Evolutionary conservation across 1,284 basidiomycete genomes (phyloP).

Genomic region (Sutorius eximius): DNA sequence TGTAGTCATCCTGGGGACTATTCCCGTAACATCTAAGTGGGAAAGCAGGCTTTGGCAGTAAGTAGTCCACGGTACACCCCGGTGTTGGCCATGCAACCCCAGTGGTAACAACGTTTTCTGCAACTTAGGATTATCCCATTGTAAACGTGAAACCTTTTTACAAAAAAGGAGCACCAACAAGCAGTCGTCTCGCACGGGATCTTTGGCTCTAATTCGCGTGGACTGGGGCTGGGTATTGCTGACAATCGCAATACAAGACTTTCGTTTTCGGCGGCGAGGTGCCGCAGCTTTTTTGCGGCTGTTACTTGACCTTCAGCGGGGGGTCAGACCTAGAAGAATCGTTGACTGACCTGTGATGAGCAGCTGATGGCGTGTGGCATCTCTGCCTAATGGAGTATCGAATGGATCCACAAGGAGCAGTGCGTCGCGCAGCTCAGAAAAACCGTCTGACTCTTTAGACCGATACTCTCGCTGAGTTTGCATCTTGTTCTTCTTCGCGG

Average conservation of each 20-base stretch:
- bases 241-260: conserved; percentile 18
- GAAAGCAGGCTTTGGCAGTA: conserved; percentile 4
- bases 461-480: conserved; percentile 35
- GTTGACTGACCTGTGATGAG: conserved; percentile 23
- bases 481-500: conserved; percentile 25
- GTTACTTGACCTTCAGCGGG: conserved; percentile 8
- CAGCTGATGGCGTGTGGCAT: conserved; percentile 33
- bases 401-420: conserved; percentile 28
- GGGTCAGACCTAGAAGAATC: neutral
- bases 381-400: conserved; percentile 27
- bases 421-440: conserved; percentile 30
- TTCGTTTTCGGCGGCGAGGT: conserved; percentile 28
- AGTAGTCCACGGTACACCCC: conserved; percentile 3
- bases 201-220: neutral
- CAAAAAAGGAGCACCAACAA: conserved; percentile 13
- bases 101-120: conserved; percentile 11
- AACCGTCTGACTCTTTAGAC: conserved; percentile 33
- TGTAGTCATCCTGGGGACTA: conserved; percentile 9
- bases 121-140: neutral
- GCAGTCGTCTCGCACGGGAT: neutral
- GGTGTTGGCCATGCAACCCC: conserved; percentile 7
- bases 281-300: conserved; percentile 28
- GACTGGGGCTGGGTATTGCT: conserved; percentile 1
- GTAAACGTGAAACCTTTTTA: neutral
- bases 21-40: conserved; percentile 4